Conservation (phyloP, 176 grass and related monocot species). For the Avena insularis region DNA sequence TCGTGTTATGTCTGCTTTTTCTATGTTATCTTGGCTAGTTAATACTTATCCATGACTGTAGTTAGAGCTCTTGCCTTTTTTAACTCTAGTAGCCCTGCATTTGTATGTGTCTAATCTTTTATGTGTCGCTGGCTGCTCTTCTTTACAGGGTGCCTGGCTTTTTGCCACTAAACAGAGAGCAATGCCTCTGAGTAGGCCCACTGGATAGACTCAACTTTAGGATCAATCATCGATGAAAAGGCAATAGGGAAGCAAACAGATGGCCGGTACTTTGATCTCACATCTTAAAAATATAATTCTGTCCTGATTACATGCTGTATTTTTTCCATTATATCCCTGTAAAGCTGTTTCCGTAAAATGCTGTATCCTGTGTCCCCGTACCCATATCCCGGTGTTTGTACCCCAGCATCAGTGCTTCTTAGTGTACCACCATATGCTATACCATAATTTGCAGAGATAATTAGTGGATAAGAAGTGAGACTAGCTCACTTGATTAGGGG, state of each 20-base stretch:
- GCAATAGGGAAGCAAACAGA: background rate
- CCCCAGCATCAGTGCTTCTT: background rate
- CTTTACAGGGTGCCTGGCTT: background rate
- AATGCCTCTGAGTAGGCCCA: background rate
- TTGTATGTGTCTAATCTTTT: background rate
- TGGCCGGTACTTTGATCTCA: background rate
- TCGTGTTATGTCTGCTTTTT: background rate
- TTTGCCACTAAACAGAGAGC: background rate
- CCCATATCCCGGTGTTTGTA: too few species aligned
- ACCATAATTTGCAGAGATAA: too few species aligned
- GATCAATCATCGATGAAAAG: background rate
- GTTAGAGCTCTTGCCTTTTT: background rate
- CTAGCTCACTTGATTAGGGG: too few species aligned
- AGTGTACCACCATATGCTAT: too few species aligned
- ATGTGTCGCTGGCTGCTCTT: background rate
- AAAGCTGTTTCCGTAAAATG: background rate
- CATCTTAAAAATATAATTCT: constrained; percentile 15
- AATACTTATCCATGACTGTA: background rate
- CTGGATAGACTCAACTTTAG: background rate
- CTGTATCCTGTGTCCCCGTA: too few species aligned
- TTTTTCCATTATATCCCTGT: background rate
- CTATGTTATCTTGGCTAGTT: background rate
- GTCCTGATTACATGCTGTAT: background rate
- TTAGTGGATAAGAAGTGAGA: too few species aligned
- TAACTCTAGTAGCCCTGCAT: background rate